phyloP scores from a whole-genome alignment of 2,329 filamentous ascomycete genomes.

The Akanthomyces uredinophilus region DNA sequence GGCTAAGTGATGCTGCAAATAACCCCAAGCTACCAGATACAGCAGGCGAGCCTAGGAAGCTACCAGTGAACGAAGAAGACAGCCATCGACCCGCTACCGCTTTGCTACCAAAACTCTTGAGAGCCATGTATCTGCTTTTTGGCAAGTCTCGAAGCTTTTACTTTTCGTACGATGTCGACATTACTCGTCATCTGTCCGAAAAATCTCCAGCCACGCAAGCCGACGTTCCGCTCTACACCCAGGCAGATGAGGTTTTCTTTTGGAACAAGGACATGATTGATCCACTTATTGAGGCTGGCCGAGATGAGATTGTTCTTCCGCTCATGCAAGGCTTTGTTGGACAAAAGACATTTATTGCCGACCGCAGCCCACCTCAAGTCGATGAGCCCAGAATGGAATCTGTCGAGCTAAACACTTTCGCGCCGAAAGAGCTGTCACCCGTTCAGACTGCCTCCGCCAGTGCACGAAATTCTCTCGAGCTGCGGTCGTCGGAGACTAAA shows the following conservation, averaged over 20 bases:
- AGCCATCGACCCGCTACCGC: conserved; percentile 29
- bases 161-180: conserved; percentile 91
- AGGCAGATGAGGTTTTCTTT: conserved; percentile 76
- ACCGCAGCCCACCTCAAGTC: conserved; percentile 52
- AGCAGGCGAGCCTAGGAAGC: conserved; percentile 19
- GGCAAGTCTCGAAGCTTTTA: conserved; percentile 80
- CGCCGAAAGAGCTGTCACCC: conserved; percentile 21
- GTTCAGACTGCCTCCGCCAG: conserved; percentile 15
- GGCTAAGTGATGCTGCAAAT: conserved; percentile 48
- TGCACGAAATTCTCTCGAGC: conserved; percentile 31
- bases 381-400: conserved; percentile 43
- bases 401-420: conserved; percentile 40
- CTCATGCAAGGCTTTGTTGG: conserved; percentile 93
- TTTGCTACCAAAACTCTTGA: conserved; percentile 76
- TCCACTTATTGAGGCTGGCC: conserved; percentile 69
- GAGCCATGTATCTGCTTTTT: conserved; percentile 80
- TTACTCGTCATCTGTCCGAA: conserved; percentile 62
- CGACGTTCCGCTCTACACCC: conserved; percentile 57
- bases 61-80: conserved; percentile 39
- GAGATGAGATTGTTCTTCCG: conserved; percentile 68
- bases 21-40: conserved; percentile 18
- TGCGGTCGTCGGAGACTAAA: conserved; percentile 45
- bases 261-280: conserved; percentile 79
- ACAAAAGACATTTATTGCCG: conserved; percentile 73
- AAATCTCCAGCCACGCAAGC: conserved; percentile 19